These are phyloP conservation scores for Pugionium dolabratum DNA, from an alignment of 345 rosid genomes.

Conservation along the genomic window DNA sequence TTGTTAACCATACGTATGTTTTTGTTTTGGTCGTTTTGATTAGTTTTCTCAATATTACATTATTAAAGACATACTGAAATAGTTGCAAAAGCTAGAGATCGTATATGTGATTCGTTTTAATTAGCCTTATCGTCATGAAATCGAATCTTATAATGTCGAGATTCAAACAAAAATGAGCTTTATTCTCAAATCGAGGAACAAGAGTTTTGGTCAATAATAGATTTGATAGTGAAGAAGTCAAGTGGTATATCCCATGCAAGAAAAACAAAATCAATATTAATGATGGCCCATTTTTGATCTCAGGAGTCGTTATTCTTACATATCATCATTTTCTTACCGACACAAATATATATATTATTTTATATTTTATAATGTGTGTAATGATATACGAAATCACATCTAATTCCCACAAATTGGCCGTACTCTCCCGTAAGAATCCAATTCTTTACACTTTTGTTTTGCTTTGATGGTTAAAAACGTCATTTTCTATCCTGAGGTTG, in stretches of 20 bases:
- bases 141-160: constrained; percentile 19
- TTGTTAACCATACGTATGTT: too few relatives aligned
- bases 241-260: constrained; percentile 7
- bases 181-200: constrained; percentile 25
- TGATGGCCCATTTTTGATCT: constrained; percentile 24
- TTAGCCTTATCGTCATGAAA: constrained; percentile 27
- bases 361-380: too few relatives aligned
- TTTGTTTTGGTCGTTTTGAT: too few relatives aligned
- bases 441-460: constrained; percentile 18
- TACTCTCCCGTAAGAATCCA: constrained; percentile 35
- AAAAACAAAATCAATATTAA: background rate
- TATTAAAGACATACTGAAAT: too few relatives aligned
- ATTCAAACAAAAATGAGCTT: constrained; percentile 29
- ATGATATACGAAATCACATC: constrained; percentile 23
- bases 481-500: constrained; percentile 1
- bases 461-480: constrained; percentile 5
- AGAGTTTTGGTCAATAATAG: constrained; percentile 10
- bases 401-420: constrained; percentile 29
- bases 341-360: constrained; percentile 13
- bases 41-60: too few relatives aligned
- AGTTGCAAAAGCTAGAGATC: constrained; percentile 20
- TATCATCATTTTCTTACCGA: constrained; percentile 28
- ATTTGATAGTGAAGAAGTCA: constrained; percentile 10
- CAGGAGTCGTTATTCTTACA: constrained; percentile 28
- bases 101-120: background rate